Base-by-base conservation (phyloP, 805 yeast genomes). In the Millerozyma miso region DNA sequence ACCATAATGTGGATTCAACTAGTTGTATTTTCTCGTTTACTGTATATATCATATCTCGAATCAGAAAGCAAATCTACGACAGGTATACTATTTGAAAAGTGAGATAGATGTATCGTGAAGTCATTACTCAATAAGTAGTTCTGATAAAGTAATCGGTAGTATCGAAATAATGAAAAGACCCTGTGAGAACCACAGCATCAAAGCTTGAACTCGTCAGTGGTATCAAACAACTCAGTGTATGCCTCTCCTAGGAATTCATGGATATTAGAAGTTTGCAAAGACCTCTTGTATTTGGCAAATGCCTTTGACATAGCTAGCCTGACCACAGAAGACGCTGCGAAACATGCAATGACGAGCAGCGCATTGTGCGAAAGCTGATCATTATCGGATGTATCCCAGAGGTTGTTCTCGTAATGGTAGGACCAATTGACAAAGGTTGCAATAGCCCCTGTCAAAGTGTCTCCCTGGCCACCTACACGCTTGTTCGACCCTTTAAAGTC, bases 391-490 rank as follows among this genome's bases (percentile, higher is more conserved):
- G 39, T 35, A 1, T 73, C 73, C 90, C 95, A 87, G 1, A 83
- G 54, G 2, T 69, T 60, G 26, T 72, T 55, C 45, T 77, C 74
- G 56, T 86, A 84, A 10, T 84, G 83, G 18, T 74, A 57, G 4
- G 85, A 79, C 95, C 96, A 91, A 4, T 88, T 86, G 29, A 86
- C 55, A 54, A 91, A 70, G 0, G 96, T 83, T 1, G 90, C 89
- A n/a, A 89, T 64, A 18, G 87, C 69, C 0, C 99, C 99, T 0
- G 91, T 79, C 33, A 93, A 61, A 0, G 97, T 85, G 54, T 93
- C 99, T 19, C 99, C 99, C 65, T 93, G 98, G 0, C 99, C 99
- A 10, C 97, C 97, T 5, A 87, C 95, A 41, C 99, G 73, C 55
- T 87, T 84, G 39, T 67, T 62, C 4, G 93, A 83, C 1, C 98